A percentile compares a stretch with the other conserved stretches of the same genome.
These are phyloP conservation scores for Byssothecium circinans DNA, from an alignment of 2,329 filamentous ascomycete species.

Conservation along the genomic window DNA sequence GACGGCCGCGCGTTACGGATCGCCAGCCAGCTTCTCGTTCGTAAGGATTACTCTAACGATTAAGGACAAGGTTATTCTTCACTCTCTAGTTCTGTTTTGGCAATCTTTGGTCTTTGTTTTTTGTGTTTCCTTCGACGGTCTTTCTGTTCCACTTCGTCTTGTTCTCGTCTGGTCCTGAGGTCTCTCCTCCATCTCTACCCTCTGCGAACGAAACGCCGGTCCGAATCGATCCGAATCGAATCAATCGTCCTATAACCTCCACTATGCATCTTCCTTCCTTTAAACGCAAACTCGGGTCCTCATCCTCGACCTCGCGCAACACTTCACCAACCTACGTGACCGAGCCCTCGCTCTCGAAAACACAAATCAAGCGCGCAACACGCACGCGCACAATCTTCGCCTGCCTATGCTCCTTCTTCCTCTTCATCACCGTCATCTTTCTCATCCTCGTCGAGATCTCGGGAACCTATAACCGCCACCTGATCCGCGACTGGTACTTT, in stretches of 20 bases:
- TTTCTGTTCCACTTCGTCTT: neutral
- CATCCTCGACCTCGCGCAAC: neutral
- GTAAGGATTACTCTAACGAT: slow-evolving; percentile 1
- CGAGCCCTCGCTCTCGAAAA: slow-evolving; percentile 26
- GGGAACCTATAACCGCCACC: slow-evolving; percentile 64
- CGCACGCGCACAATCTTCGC: slow-evolving; percentile 63
- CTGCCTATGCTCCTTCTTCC: slow-evolving; percentile 66
- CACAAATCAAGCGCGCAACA: slow-evolving; percentile 44
- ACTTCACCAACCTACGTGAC: slow-evolving; percentile 8
- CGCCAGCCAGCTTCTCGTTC: neutral
- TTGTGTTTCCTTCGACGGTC: neutral
- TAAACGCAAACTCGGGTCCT: neutral
- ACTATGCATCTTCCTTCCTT: too few relatives aligned
- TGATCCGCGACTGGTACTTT: slow-evolving; percentile 75
- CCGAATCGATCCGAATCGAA: too few relatives aligned
- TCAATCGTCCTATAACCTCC: neutral
- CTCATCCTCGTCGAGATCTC: slow-evolving; percentile 80
- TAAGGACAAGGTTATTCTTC: slow-evolving; percentile 3
- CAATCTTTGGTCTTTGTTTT: slow-evolving; percentile 2
- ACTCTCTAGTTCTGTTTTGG: slow-evolving; percentile 6
- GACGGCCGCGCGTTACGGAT: slow-evolving; percentile 26
- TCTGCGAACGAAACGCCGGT: too few relatives aligned
- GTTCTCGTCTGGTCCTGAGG: too few relatives aligned
- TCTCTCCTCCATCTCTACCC: neutral
- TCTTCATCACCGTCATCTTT: slow-evolving; percentile 75